Base-by-base conservation (phyloP, 306 rosid genomes). In the Citrullus mucosospermus region DNA sequence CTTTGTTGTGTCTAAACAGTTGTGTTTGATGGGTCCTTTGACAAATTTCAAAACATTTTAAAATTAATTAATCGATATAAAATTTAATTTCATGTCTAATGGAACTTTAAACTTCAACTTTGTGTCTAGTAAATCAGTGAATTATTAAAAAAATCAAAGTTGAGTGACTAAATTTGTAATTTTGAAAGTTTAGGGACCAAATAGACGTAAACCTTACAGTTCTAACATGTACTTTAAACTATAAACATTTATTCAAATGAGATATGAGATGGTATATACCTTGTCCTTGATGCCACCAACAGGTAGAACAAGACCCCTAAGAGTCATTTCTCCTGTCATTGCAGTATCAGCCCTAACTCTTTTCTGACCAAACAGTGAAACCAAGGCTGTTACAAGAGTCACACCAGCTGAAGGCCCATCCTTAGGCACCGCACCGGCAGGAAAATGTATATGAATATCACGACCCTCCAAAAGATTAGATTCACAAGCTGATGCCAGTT, bases 351-450 rank as follows among this genome's bases (percentile, higher is more conserved):
- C 88, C 88, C 99, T 87, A 54, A 92, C 92, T 82, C 85, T 89
- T 84, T 44, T 95, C 81, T 85, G 87, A 84, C 89, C 88, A 83
- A 95, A 90, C 84, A 95, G 82, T 14, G 99, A 95, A 65, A 95
- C 99, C 81, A 95, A 86, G 38, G 97, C 99, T 28, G 97, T 95
- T 68, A 95, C 99, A 81, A 95, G 87, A 78, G 99, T 95, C 89
- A 95, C 99, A 59, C 99, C 99, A 16, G 99, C 99, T 9, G 99
- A 95, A 65, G 99, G 99, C 78, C 99, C 99, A 86, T 95, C 99
- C 85, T 95, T 95, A 25, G 99, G 97, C 75, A 92, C 91, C 79
- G 99, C 97, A 46, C 99, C 99, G 7, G 99, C 97, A 41, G 99
- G 99, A 86, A 95, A 95, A 85, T 95, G 99, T 82, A 95, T 91